A percentile compares a stretch with the other conserved stretches of the same genome.
Evolutionary conservation across 208 protist species (phyloP).

Genomic region (Trypanosoma conorhini): DNA sequence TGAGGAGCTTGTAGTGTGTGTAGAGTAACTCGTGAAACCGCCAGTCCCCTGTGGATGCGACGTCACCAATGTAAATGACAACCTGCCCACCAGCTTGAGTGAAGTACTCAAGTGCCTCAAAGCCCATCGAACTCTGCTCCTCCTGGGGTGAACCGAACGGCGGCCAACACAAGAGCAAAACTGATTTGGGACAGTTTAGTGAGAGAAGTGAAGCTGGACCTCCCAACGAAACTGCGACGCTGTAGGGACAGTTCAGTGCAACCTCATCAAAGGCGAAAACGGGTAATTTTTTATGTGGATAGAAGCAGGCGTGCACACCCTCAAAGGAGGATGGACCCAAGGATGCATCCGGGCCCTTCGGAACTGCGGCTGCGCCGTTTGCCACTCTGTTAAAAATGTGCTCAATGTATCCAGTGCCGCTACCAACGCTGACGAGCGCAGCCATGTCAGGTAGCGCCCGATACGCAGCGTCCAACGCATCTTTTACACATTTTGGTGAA

Average conservation of each 20-base stretch:
- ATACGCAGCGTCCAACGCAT: constrained; percentile 69
- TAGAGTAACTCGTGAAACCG: constrained; percentile 87
- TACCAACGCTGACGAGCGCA: constrained; percentile 75
- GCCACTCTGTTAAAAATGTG: constrained; percentile 88
- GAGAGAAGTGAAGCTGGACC: constrained; percentile 77
- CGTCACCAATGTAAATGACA: constrained; percentile 90
- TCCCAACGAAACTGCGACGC: constrained; percentile 78
- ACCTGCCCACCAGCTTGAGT: constrained; percentile 63
- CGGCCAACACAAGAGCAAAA: constrained; percentile 86
- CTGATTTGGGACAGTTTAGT: constrained; percentile 61
- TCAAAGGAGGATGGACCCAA: constrained; percentile 59
- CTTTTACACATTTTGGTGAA: constrained; percentile 59
- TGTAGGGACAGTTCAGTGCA: constrained; percentile 68
- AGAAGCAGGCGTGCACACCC: constrained; percentile 56
- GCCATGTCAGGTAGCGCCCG: constrained; percentile 52
- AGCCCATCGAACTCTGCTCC: constrained; percentile 92
- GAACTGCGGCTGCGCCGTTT: constrained; percentile 47
- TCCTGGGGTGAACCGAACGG: constrained; percentile 86
- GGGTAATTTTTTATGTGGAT: constrained; percentile 38
- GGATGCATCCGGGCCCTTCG: constrained; percentile 22
- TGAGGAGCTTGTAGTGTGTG: constrained; percentile 81
- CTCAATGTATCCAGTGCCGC: constrained; percentile 84
- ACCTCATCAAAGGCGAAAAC: constrained; percentile 89
- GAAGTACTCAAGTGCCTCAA: constrained; percentile 88
- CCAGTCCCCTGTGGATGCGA: constrained; percentile 86